Evolutionary conservation across 805 yeast species (phyloP).

Genomic region (Saccharomycopsis javanensis): DNA sequence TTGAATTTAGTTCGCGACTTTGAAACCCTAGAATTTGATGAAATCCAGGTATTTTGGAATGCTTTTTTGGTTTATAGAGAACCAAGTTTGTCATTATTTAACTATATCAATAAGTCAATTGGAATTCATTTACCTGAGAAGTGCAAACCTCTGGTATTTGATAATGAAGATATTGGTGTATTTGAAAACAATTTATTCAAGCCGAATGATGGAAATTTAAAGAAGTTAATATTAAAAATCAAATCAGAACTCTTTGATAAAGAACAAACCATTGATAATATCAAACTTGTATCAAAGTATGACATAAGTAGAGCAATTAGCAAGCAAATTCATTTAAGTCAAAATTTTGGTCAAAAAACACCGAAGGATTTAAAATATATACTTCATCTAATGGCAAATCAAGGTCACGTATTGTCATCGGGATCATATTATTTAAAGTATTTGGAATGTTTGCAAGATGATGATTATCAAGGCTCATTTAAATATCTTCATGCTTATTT

Average conservation of each 20-base stretch:
- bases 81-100: conserved; percentile 14
- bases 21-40: conserved; percentile 39
- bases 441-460: conserved; percentile 44
- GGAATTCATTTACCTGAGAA: background rate
- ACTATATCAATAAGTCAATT: background rate
- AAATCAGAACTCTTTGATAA: background rate
- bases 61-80: conserved; percentile 31
- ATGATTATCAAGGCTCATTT: conserved; percentile 48
- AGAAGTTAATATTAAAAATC: conserved; percentile 6
- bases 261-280: background rate
- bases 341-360: conserved; percentile 38
- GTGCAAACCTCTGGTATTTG: background rate
- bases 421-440: conserved; percentile 46
- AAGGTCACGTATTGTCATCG: conserved; percentile 33
- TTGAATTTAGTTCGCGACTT: conserved; percentile 31
- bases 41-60: conserved; percentile 34
- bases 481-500: conserved; percentile 53
- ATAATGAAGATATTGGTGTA: background rate
- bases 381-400: conserved; percentile 37
- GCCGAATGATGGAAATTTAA: conserved; percentile 27
- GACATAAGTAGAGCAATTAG: conserved; percentile 43
- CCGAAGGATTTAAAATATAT: conserved; percentile 36
- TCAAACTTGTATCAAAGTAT: conserved; percentile 37
- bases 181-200: conserved; percentile 1
- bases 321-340: conserved; percentile 44